Conservation (phyloP, 2,329 filamentous ascomycete genomes). For the Ophioceras dolichostomum region DNA sequence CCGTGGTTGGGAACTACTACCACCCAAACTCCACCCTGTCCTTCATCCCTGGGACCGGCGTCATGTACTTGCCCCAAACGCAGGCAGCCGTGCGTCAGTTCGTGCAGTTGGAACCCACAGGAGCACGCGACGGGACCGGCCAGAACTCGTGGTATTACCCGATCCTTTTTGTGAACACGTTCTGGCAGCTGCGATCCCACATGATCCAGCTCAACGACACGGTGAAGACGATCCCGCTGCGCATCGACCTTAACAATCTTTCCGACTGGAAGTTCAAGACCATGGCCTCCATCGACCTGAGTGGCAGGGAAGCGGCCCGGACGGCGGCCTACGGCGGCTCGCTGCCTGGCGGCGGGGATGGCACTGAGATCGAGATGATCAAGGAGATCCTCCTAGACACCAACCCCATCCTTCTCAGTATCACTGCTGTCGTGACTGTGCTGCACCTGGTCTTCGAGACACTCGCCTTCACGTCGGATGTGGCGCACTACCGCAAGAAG, state of each 20-base stretch:
- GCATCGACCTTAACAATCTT: conserved; percentile 73
- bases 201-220: conserved; percentile 91
- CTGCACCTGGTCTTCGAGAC: conserved; percentile 93
- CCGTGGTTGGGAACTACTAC: conserved; percentile 76
- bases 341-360: conserved; percentile 70
- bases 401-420: conserved; percentile 77
- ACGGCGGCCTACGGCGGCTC: conserved; percentile 64
- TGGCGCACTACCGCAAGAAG: conserved; percentile 98
- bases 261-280: conserved; percentile 83
- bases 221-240: conserved; percentile 67
- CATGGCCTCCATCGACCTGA: conserved; percentile 74
- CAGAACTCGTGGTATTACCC: conserved; percentile 91
- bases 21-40: conserved; percentile 90
- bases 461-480: conserved; percentile 93
- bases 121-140: conserved; percentile 70
- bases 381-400: conserved; percentile 93
- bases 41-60: conserved; percentile 69
- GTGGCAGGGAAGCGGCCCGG: conserved; percentile 69
- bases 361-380: conserved; percentile 90
- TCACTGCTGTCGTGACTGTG: conserved; percentile 75
- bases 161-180: conserved; percentile 84
- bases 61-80: conserved; percentile 51
- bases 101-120: conserved; percentile 65
- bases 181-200: conserved; percentile 88
- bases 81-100: conserved; percentile 68